Conservation (phyloP, 2,329 filamentous ascomycete genomes). For the Alternaria sp. region DNA sequence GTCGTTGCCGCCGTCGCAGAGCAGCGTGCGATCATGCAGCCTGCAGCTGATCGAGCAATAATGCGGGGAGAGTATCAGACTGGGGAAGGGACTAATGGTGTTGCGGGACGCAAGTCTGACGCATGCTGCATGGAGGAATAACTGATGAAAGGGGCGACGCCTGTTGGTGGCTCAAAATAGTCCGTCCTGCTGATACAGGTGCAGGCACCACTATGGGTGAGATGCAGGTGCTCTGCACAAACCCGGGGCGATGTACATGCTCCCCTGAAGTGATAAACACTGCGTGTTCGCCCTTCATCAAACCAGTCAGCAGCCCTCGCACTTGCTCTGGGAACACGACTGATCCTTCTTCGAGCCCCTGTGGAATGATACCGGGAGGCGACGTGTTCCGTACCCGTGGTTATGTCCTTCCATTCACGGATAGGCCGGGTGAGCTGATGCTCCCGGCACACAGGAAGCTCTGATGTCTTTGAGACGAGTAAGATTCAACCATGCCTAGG, state of each 20-base stretch:
- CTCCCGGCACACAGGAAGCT: not conserved
- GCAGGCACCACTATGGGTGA: conserved; percentile 7
- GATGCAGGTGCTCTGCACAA: conserved; percentile 8
- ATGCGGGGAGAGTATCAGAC: conserved; percentile 15
- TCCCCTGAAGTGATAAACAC: conserved; percentile 5
- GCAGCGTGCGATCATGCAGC: conserved; percentile 27
- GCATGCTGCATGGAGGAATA: not conserved
- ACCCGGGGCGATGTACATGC: conserved; percentile 1
- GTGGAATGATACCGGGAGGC: not conserved
- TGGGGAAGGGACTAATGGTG: conserved; percentile 10
- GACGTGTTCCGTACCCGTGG: not conserved
- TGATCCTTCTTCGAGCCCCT: not conserved
- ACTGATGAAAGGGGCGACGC: not conserved
- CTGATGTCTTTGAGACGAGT: not conserved
- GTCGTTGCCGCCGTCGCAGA: conserved; percentile 13
- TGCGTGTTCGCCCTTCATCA: not conserved
- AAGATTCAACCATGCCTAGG: not conserved
- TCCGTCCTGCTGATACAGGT: conserved; percentile 8
- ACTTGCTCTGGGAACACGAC: not conserved
- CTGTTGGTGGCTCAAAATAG: conserved; percentile 1
- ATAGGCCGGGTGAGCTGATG: not conserved
- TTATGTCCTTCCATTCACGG: not conserved
- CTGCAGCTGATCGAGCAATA: conserved; percentile 13
- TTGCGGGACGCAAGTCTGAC: conserved; percentile 3
- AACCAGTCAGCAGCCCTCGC: not conserved